Conservation (phyloP, 2,329 filamentous ascomycete species). For the Plenodomus lindquistii region DNA sequence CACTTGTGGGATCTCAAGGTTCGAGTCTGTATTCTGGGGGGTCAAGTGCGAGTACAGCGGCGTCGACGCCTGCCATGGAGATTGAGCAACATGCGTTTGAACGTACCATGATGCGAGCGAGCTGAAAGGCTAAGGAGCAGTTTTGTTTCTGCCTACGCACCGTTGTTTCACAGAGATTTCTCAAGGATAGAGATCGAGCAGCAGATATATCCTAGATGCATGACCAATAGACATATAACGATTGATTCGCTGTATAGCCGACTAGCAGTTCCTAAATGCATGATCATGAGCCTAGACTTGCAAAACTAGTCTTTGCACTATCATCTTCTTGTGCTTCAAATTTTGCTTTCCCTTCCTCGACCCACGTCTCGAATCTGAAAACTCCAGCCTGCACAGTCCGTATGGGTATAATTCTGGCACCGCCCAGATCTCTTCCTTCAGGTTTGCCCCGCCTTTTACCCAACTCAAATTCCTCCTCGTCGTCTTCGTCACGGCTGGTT, state of each 20-base stretch:
- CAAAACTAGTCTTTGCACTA: conserved; percentile 20
- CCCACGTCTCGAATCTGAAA: conserved; percentile 69
- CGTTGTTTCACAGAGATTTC: neutral
- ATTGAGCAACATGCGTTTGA: conserved; percentile 11
- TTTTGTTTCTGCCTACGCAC: neutral
- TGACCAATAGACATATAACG: no score
- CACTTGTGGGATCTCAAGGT: conserved; percentile 14
- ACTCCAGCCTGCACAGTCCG: conserved; percentile 67
- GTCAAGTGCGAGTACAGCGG: conserved; percentile 8
- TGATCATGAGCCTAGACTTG: conserved; percentile 18
- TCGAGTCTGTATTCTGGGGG: conserved; percentile 18
- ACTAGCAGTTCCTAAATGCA: neutral
- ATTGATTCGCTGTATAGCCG: neutral
- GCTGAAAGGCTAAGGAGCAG: neutral
- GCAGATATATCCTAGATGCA: no score
- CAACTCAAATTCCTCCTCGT: conserved; percentile 14
- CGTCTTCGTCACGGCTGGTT: conserved; percentile 13
- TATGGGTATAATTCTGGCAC: conserved; percentile 62
- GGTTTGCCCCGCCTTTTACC: conserved; percentile 16
- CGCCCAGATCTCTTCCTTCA: conserved; percentile 50
- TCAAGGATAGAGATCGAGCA: neutral
- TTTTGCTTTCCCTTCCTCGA: conserved; percentile 66
- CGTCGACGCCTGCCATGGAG: conserved; percentile 14
- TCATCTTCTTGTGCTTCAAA: conserved; percentile 26
- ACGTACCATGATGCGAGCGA: neutral